Conservation (phyloP, 495 filamentous ascomycete genomes). For the Penicillium tannophilum region DNA sequence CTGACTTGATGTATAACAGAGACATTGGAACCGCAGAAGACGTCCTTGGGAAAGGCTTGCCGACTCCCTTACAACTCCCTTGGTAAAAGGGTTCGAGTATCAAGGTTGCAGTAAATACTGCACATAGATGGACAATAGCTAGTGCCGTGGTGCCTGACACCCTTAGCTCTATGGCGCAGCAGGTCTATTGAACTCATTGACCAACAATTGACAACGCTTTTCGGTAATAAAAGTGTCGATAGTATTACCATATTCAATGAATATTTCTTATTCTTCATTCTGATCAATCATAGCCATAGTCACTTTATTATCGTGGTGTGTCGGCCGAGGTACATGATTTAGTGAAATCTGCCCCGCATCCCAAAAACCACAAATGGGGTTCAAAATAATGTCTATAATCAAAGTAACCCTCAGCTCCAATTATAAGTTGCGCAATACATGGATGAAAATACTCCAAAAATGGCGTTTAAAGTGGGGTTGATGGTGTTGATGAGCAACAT, state of each 20-base stretch:
- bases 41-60: slow-evolving; percentile 61
- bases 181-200: no score
- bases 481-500: slow-evolving; percentile 25
- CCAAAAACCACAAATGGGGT: neutral
- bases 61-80: slow-evolving; percentile 67
- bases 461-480: slow-evolving; percentile 28
- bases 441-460: slow-evolving; percentile 12
- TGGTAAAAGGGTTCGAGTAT: slow-evolving; percentile 61
- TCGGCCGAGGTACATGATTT: no score
- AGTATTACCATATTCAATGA: no score
- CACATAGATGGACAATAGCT: no score
- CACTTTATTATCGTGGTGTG: no score
- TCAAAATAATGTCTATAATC: neutral
- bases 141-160: neutral
- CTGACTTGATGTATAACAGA: slow-evolving; percentile 25
- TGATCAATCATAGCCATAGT: no score
- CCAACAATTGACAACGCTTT: no score
- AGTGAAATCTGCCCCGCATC: slow-evolving; percentile 40
- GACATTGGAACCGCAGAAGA: slow-evolving; percentile 71
- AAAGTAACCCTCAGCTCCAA: neutral
- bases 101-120: slow-evolving; percentile 3
- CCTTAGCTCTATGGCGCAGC: neutral
- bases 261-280: no score
- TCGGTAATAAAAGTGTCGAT: no score
- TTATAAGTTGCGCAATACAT: neutral